Evolutionary conservation across 495 filamentous ascomycete genomes (phyloP).

Genomic region (Clohesyomyces aquaticus): DNA sequence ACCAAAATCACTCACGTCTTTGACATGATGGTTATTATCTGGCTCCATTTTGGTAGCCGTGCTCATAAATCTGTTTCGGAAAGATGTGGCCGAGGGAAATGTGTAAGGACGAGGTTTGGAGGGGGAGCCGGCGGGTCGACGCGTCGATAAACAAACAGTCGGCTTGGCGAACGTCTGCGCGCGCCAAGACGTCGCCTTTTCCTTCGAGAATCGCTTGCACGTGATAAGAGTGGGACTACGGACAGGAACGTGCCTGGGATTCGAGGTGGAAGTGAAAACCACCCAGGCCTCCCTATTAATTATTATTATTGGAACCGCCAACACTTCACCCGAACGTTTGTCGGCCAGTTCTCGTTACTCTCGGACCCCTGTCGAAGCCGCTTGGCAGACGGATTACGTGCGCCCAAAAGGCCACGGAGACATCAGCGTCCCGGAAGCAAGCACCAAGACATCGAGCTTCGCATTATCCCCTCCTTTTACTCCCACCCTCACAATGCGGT

Average conservation of each 20-base stretch:
- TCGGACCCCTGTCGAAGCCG: constrained; percentile 1
- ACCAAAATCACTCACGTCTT: constrained; percentile 31
- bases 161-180: neutral
- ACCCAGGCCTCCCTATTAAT: too few relatives aligned
- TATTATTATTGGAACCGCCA: too few relatives aligned
- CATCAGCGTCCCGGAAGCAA: neutral
- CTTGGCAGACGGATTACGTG: constrained; percentile 34
- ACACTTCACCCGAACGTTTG: too few relatives aligned
- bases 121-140: constrained; percentile 14
- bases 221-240: neutral
- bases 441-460: constrained; percentile 22
- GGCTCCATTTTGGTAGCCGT: constrained; percentile 24
- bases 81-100: constrained; percentile 17
- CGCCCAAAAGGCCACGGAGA: constrained; percentile 13
- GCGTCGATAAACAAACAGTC: constrained; percentile 27
- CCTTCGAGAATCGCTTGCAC: neutral
- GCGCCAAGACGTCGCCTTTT: constrained; percentile 8
- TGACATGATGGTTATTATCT: constrained; percentile 28
- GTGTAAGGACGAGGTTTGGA: constrained; percentile 2
- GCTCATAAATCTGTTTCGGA: constrained; percentile 19
- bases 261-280: too few relatives aligned
- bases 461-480: neutral
- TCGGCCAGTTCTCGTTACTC: too few relatives aligned
- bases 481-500: constrained; percentile 46
- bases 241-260: too few relatives aligned